Conservation (phyloP, 2,329 filamentous ascomycete genomes). For the Pseudohalonectria lignicola region DNA sequence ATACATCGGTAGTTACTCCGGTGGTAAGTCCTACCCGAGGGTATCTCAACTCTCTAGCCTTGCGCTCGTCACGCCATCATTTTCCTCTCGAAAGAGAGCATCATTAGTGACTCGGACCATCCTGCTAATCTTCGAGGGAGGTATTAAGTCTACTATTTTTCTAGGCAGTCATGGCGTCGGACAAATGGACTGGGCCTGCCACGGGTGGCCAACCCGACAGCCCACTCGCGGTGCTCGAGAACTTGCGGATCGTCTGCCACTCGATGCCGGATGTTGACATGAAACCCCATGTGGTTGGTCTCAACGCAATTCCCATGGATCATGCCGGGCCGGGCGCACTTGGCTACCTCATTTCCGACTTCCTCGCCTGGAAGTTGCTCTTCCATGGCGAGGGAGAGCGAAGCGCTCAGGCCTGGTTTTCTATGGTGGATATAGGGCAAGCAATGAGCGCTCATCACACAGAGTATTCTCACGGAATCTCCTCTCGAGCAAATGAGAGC, state of each 20-base stretch:
- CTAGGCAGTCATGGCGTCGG: too few relatives aligned
- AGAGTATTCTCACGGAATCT: background rate
- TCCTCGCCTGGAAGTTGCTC: slow-evolving; percentile 1
- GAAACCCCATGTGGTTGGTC: background rate
- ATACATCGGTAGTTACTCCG: too few relatives aligned
- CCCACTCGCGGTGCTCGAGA: background rate
- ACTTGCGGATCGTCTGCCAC: background rate
- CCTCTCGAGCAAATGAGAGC: background rate
- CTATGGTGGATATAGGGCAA: background rate
- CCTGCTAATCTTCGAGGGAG: too few relatives aligned
- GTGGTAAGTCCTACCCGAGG: too few relatives aligned
- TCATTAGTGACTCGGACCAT: too few relatives aligned
- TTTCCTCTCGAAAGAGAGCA: too few relatives aligned
- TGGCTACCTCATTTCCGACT: background rate
- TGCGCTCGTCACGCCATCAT: too few relatives aligned
- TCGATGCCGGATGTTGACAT: background rate
- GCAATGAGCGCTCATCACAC: background rate
- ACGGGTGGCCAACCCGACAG: too few relatives aligned
- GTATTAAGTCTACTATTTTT: too few relatives aligned
- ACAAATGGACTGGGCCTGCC: too few relatives aligned
- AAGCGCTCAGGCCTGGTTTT: slow-evolving; percentile 1
- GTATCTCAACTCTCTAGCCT: too few relatives aligned
- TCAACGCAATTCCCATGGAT: background rate
- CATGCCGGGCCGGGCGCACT: background rate
- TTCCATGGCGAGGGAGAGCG: slow-evolving; percentile 1